These are phyloP conservation scores for Citrus hindsii DNA, from an alignment of 345 rosid species.

Conservation along the genomic window DNA sequence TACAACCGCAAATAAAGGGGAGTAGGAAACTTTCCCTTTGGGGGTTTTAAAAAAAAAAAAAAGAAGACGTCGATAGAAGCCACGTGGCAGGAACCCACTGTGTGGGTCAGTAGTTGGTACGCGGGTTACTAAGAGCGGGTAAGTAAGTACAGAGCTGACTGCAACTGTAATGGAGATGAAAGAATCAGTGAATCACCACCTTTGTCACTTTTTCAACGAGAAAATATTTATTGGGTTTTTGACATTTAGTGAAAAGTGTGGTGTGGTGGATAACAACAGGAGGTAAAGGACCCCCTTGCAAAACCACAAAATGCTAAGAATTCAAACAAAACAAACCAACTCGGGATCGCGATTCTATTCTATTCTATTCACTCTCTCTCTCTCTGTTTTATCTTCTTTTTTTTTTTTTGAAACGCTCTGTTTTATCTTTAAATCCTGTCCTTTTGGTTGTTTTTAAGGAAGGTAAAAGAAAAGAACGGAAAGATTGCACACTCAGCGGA, in stretches of 20 bases:
- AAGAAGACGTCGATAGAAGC: not conserved
- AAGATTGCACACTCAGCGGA: not conserved
- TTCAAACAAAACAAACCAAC: slow-evolving; percentile 23
- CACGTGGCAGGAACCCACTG: not conserved
- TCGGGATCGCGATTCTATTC: not conserved
- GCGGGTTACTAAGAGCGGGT: not conserved
- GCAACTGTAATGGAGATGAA: not conserved
- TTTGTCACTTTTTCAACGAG: slow-evolving; percentile 14
- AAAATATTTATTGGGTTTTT: slow-evolving; percentile 25
- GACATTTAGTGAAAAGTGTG: slow-evolving; percentile 26
- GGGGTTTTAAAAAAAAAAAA: too few species aligned
- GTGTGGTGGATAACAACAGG: slow-evolving; percentile 37
- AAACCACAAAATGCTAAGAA: slow-evolving; percentile 10
- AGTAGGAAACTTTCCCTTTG: too few species aligned
- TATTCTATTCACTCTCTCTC: not conserved
- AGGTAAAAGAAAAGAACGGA: not conserved
- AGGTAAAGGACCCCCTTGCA: slow-evolving; percentile 32
- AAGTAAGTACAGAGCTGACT: not conserved
- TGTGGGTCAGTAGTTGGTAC: not conserved
- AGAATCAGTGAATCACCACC: not conserved
- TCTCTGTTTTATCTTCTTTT: too few species aligned
- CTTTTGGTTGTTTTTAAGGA: slow-evolving; percentile 8
- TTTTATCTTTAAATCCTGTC: not conserved
- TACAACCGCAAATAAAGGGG: too few species aligned
- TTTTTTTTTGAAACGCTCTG: too few species aligned